Evolutionary conservation across 176 grass and related monocot species (phyloP).

Genomic region (Areca catechu): DNA sequence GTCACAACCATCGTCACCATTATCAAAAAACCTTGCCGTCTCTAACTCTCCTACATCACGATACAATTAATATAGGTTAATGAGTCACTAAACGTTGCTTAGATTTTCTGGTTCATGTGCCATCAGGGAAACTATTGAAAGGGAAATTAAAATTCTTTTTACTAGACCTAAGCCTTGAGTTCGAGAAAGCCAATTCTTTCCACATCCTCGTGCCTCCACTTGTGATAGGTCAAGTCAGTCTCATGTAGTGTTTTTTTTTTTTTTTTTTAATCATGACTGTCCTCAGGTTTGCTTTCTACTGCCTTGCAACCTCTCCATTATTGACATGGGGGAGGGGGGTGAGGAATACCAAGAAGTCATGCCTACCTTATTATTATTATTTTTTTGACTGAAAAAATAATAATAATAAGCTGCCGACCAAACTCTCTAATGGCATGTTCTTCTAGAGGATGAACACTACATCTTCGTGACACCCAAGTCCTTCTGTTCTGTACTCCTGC

Average conservation of each 20-base stretch:
- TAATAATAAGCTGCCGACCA: constrained; percentile 1
- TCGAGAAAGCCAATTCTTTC: not conserved
- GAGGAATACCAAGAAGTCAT: constrained; percentile 1
- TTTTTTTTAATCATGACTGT: not conserved
- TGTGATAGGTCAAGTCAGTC: too few relatives aligned
- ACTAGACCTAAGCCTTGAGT: not conserved
- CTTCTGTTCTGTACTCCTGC: not conserved
- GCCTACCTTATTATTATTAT: constrained; percentile 4
- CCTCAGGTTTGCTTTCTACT: constrained; percentile 1
- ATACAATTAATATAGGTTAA: not conserved
- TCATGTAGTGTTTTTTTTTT: too few relatives aligned
- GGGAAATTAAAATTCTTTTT: not conserved
- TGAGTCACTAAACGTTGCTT: not conserved
- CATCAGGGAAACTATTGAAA: not conserved
- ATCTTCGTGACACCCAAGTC: not conserved
- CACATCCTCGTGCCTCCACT: not conserved
- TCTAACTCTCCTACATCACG: not conserved
- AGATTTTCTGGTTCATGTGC: not conserved
- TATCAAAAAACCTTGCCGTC: not conserved
- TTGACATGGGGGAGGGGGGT: not conserved
- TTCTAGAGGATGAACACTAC: not conserved
- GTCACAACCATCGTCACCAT: not conserved
- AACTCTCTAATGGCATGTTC: not conserved
- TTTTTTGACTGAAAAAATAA: too few relatives aligned
- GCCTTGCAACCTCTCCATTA: constrained; percentile 1